Conservation (phyloP, 352 stramenopile genomes). For the Globisporangium cylindrosporum region DNA sequence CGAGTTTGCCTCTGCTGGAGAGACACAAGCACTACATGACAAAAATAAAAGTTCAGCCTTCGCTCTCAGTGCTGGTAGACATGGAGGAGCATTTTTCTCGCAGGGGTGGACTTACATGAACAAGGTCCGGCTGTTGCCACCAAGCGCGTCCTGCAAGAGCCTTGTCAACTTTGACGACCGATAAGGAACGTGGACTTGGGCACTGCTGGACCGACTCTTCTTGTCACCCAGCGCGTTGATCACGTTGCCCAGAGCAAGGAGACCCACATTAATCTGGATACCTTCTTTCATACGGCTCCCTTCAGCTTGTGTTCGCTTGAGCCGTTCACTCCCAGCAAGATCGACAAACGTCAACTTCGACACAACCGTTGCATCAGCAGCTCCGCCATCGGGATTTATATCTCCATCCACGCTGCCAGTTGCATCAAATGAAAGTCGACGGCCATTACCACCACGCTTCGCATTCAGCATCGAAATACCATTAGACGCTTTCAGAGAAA, state of each 20-base stretch:
- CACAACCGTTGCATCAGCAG: conserved; percentile 42
- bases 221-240: conserved; percentile 87
- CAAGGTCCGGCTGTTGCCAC: conserved; percentile 85
- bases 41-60: not conserved
- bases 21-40: conserved; percentile 64
- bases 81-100: not conserved
- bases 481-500: conserved; percentile 11
- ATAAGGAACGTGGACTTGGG: conserved; percentile 73
- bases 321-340: conserved; percentile 78
- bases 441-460: conserved; percentile 21
- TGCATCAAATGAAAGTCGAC: conserved; percentile 14
- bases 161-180: conserved; percentile 80
- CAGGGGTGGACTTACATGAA: conserved; percentile 65
- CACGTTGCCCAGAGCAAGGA: conserved; percentile 83
- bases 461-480: not conserved
- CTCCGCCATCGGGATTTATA: conserved; percentile 13
- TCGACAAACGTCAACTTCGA: conserved; percentile 89
- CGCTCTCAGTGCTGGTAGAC: not conserved
- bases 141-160: conserved; percentile 80
- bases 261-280: conserved; percentile 86
- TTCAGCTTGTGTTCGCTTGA: conserved; percentile 84
- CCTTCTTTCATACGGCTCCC: conserved; percentile 87
- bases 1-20: conserved; percentile 61
- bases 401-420: conserved; percentile 12
- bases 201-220: conserved; percentile 30